Conservation (phyloP, 257 asterid species). For the Cordia subcordata region DNA sequence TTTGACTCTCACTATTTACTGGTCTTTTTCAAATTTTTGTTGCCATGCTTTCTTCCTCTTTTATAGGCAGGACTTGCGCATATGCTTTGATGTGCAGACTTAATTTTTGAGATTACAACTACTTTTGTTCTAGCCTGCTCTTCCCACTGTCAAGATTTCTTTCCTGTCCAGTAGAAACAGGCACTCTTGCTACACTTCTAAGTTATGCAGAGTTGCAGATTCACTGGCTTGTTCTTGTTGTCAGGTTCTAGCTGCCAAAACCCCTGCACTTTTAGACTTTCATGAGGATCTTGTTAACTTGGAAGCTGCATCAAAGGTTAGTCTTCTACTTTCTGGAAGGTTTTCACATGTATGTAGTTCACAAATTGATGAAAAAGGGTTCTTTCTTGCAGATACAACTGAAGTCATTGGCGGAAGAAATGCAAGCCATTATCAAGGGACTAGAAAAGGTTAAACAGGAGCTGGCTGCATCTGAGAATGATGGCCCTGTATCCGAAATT, state of each 20-base stretch:
- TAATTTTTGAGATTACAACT: neutral
- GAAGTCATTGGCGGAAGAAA: conserved; percentile 98
- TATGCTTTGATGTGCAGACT: neutral
- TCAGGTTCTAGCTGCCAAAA: conserved; percentile 80
- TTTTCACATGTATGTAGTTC: neutral
- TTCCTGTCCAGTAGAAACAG: neutral
- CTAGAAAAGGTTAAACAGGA: conserved; percentile 94
- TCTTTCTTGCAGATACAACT: conserved; percentile 69
- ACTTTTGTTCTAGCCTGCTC: neutral
- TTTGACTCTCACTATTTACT: too few relatives aligned
- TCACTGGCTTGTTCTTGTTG: conserved; percentile 16
- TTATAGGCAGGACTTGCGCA: neutral
- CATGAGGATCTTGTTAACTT: conserved; percentile 72
- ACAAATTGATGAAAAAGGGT: conserved; percentile 1
- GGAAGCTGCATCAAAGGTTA: conserved; percentile 91
- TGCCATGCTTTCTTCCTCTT: neutral
- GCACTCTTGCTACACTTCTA: neutral
- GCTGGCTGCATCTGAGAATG: conserved; percentile 76
- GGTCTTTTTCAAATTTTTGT: too few relatives aligned
- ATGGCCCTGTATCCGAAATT: conserved; percentile 92
- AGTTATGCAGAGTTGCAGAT: neutral
- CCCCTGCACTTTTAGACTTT: conserved; percentile 69
- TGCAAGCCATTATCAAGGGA: conserved; percentile 98
- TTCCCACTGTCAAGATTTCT: neutral
- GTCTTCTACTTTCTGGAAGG: conserved; percentile 15